phyloP scores from a whole-genome alignment of 2,329 filamentous ascomycete species.

The Davidsoniella neocaledoniae region DNA sequence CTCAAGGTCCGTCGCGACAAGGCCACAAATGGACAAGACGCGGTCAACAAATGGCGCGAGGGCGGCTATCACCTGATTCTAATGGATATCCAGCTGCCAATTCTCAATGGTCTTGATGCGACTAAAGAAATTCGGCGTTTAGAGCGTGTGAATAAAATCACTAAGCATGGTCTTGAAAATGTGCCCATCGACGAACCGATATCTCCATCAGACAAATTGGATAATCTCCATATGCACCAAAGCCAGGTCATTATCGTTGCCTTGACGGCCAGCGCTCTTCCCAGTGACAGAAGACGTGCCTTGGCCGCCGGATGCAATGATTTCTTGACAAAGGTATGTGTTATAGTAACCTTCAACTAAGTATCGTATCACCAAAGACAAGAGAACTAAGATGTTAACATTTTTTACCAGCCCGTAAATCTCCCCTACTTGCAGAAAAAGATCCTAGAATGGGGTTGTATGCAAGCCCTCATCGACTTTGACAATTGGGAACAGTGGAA shows the following conservation, averaged over 20 bases:
- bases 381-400: neutral
- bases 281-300: conserved; percentile 89
- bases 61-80: conserved; percentile 92
- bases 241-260: conserved; percentile 96
- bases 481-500: conserved; percentile 98
- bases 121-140: conserved; percentile 86
- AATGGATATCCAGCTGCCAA: conserved; percentile 95
- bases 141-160: conserved; percentile 81
- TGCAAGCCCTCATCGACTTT: conserved; percentile 97
- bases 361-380: no score
- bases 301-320: conserved; percentile 94
- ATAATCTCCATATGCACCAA: conserved; percentile 62
- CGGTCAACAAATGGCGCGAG: conserved; percentile 78
- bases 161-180: conserved; percentile 1
- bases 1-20: conserved; percentile 93
- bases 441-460: conserved; percentile 98
- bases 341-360: neutral
- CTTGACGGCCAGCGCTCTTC: conserved; percentile 80
- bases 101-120: conserved; percentile 90
- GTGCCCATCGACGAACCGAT: conserved; percentile 17
- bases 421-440: conserved; percentile 96
- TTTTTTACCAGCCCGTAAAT: conserved; percentile 58
- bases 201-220: conserved; percentile 50
- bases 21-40: conserved; percentile 89
- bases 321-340: conserved; percentile 80